A percentile compares a stretch with the other conserved stretches of the same genome.
Conservation (phyloP, 2,329 filamentous ascomycete species). For the Neofusicoccum ribis region DNA sequence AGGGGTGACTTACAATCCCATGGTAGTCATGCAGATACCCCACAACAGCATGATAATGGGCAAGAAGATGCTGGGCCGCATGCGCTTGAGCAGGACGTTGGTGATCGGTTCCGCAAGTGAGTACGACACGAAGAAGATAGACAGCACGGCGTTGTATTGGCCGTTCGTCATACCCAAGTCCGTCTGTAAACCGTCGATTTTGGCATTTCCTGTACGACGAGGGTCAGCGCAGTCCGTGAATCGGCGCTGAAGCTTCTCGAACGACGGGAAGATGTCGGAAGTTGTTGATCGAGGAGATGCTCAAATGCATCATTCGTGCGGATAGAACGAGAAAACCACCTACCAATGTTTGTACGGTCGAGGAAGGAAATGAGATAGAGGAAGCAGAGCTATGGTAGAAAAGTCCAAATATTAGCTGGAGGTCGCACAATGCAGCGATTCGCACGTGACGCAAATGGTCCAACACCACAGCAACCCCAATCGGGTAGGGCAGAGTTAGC, state of each 20-base stretch:
- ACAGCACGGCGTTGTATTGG: conserved; percentile 73
- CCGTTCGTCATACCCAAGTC: conserved; percentile 63
- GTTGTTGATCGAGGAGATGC: no score
- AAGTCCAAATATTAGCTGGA: not conserved
- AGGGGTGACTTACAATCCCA: conserved; percentile 59
- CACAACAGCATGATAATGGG: conserved; percentile 76
- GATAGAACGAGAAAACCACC: not conserved
- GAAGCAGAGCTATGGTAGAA: conserved; percentile 56
- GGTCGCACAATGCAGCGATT: not conserved
- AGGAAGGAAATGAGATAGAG: conserved; percentile 75
- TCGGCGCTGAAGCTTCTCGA: not conserved
- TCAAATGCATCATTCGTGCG: not conserved
- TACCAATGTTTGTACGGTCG: conserved; percentile 66
- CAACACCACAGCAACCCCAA: not conserved
- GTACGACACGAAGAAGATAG: conserved; percentile 87
- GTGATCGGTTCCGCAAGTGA: conserved; percentile 75
- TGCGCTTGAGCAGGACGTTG: conserved; percentile 75
- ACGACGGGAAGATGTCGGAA: not conserved
- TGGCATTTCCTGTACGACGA: conserved; percentile 61
- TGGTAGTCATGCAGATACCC: conserved; percentile 69
- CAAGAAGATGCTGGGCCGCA: conserved; percentile 76
- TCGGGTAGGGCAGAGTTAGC: no score
- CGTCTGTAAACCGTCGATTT: conserved; percentile 56
- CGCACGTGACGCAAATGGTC: not conserved
- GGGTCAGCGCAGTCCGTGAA: not conserved